Base-by-base conservation (phyloP, 108 stramenopile genomes). In the Cyclotella kingstonii region DNA sequence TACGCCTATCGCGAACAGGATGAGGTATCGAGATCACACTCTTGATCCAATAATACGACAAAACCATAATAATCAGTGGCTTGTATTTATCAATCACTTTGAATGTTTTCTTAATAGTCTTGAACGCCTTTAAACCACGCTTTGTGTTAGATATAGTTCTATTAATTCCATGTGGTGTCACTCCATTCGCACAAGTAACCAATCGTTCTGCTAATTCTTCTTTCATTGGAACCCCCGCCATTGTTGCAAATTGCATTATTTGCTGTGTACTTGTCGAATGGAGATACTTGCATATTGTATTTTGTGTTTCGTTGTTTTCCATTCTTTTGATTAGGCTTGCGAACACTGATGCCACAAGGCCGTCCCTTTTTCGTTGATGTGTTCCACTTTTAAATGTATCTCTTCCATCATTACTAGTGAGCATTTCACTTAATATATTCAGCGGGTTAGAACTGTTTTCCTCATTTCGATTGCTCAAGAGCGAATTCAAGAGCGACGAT, bases 181-280 rank as follows among this genome's bases (percentile, higher is more conserved):
- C 64, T 10, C 80, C 71, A 58, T 85, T 73, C 23, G 77, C 80
- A 40, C 86, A 50, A 0, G 15, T 21, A 6, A 77, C 78, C 19
- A 92, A 19, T 60, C 73, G 53, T 27, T 54, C 28, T 19, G 82
- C 82, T 40, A 46, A 79, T 15, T 51, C 51, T 22, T 79, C 69
- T 34, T 63, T 65, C 64, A 92, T 57, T 4, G 78, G 76, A 9
- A 91, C 41, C 9, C 90, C 90, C 3, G 84, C 90, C 82, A 86
- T 69, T 7, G 66, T 43, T 23, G 84, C 76, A 42, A 75, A 70
- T 29, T 74, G 63, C 44, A 73, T 68, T 0, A 92, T 38, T 70
- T 92, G 85, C 8, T 69, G 60, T 46, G 56, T 63, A 33, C 75
- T 79, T 2, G 82, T 76, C 6, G 61, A 65, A 40, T 89, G 76